A percentile compares a stretch with the other conserved stretches of the same genome.
Evolutionary conservation across 1,139 yeast genomes (phyloP).

Genomic region (Taphrina betulina): DNA sequence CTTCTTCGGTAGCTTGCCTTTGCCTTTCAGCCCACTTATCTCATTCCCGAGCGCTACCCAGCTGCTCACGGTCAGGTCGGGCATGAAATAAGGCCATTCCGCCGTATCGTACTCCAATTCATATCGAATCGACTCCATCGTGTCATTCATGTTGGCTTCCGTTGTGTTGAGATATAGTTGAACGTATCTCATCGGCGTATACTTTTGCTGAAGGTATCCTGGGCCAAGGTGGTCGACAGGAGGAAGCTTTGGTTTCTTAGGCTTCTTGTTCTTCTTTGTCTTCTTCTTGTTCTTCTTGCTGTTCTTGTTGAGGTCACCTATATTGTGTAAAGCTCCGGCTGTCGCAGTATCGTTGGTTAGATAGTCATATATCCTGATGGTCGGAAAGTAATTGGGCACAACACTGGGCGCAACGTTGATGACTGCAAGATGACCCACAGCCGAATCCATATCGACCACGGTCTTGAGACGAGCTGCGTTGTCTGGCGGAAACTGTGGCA

Average conservation of each 20-base stretch:
- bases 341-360: constrained; percentile 40
- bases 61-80: constrained; percentile 52
- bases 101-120: constrained; percentile 70
- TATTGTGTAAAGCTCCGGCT: constrained; percentile 24
- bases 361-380: constrained; percentile 81
- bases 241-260: constrained; percentile 41
- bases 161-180: constrained; percentile 68
- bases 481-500: constrained; percentile 35
- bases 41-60: constrained; percentile 18
- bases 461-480: constrained; percentile 29
- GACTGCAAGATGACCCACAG: constrained; percentile 62
- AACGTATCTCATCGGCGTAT: constrained; percentile 68
- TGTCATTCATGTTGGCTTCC: constrained; percentile 52
- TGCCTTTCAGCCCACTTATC: constrained; percentile 26
- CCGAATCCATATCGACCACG: constrained; percentile 24
- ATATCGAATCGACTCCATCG: constrained; percentile 46
- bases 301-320: background rate
- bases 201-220: constrained; percentile 66
- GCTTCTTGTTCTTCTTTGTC: constrained; percentile 40
- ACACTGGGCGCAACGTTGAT: constrained; percentile 72
- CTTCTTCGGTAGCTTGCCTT: constrained; percentile 4
- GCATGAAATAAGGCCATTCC: constrained; percentile 56
- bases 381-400: constrained; percentile 84
- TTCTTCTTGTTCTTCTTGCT: constrained; percentile 40
- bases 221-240: constrained; percentile 70